Conservation (phyloP, 371 early-diverging fungal species). For the Syncephalis plumigaleata region DNA sequence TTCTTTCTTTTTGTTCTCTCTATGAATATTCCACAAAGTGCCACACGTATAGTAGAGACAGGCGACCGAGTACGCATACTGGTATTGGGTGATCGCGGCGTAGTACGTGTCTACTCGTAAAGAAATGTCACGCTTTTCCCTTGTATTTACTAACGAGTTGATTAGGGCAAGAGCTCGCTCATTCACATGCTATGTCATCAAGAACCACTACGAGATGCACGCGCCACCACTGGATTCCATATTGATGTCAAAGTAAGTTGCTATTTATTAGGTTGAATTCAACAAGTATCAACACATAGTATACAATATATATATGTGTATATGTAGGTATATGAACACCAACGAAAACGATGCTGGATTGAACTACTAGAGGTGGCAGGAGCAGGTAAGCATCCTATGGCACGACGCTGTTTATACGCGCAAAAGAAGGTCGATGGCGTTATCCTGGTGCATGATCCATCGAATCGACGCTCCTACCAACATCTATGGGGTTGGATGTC, state of each 20-base stretch:
- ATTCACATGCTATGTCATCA: conserved; percentile 24
- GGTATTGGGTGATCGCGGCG: conserved; percentile 15
- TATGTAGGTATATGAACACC: conserved; percentile 6
- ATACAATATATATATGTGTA: conserved; percentile 3
- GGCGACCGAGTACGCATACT: conserved; percentile 6
- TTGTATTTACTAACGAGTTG: conserved; percentile 3
- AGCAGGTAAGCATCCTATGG: conserved; percentile 15
- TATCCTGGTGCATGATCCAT: conserved; percentile 24
- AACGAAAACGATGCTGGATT: conserved; percentile 13
- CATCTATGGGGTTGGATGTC: conserved; percentile 26
- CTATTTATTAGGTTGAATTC: no score
- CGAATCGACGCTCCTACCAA: conserved; percentile 22
- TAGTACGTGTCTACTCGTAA: neutral
- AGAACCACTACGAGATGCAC: conserved; percentile 11
- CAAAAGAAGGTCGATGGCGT: conserved; percentile 15
- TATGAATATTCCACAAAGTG: neutral
- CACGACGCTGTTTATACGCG: conserved; percentile 21
- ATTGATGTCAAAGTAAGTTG: conserved; percentile 19
- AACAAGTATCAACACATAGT: neutral
- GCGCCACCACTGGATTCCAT: conserved; percentile 20
- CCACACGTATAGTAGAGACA: conserved; percentile 1
- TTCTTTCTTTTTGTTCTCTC: neutral
- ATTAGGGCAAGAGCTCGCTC: conserved; percentile 22
- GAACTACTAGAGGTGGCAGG: conserved; percentile 28
- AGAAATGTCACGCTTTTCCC: neutral